These are phyloP conservation scores for Prinsepia uniflora DNA, from an alignment of 306 rosid species.

Conservation along the genomic window DNA sequence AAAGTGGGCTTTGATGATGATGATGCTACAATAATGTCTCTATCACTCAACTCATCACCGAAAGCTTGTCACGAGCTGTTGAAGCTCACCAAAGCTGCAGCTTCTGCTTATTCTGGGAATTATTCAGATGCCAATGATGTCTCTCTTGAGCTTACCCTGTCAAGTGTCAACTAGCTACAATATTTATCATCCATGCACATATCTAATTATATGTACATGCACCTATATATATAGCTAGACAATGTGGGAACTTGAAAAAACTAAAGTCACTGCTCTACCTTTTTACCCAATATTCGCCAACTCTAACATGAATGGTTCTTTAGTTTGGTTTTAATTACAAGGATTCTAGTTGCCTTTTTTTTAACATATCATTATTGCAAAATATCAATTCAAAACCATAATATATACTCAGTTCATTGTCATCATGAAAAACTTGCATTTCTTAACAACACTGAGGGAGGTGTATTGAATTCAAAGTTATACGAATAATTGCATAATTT, in stretches of 20 bases:
- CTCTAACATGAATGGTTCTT: too few relatives aligned
- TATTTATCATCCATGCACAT: constrained; percentile 15
- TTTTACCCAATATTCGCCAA: not conserved
- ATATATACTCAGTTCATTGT: too few relatives aligned
- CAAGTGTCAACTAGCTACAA: not conserved
- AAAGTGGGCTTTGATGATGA: not conserved
- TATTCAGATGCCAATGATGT: constrained; percentile 37
- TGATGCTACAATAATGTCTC: constrained; percentile 31
- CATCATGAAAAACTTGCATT: too few relatives aligned
- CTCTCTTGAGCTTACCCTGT: constrained; percentile 61
- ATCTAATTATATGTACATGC: not conserved
- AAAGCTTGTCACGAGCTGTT: constrained; percentile 12
- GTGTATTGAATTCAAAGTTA: too few relatives aligned
- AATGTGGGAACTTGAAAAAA: not conserved
- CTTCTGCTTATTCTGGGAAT: not conserved
- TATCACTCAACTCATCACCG: constrained; percentile 30
- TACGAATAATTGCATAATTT: too few relatives aligned
- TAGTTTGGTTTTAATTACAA: too few relatives aligned
- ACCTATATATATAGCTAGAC: not conserved
- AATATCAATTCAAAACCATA: too few relatives aligned
- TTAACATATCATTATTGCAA: too few relatives aligned
- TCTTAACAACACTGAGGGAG: too few relatives aligned
- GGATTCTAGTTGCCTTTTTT: too few relatives aligned
- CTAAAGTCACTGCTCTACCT: not conserved
- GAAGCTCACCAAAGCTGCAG: constrained; percentile 17